These are phyloP conservation scores for Curvularia verruculosa DNA, from an alignment of 2,329 filamentous ascomycete genomes.

Conservation along the genomic window DNA sequence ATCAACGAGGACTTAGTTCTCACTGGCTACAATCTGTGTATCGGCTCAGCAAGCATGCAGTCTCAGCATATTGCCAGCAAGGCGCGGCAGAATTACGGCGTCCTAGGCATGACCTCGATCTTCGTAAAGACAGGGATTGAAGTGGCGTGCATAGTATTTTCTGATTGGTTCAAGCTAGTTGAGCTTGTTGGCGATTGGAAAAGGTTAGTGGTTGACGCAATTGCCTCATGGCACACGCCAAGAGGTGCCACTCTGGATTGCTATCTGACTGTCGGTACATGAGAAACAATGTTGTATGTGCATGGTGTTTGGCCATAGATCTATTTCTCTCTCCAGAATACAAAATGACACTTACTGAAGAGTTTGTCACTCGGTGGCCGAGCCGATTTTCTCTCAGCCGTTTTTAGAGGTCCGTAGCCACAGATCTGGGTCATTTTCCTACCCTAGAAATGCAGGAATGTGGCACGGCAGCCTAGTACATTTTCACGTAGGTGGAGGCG, in stretches of 20 bases:
- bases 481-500: neutral
- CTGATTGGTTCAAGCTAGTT: too few relatives aligned
- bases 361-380: too few relatives aligned
- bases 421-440: neutral
- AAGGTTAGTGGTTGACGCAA: neutral
- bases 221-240: neutral
- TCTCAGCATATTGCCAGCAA: too few relatives aligned
- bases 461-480: neutral
- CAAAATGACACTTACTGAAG: too few relatives aligned
- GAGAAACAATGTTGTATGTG: neutral
- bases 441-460: neutral
- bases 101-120: too few relatives aligned
- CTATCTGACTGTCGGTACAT: neutral
- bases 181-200: neutral
- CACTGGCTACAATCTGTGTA: too few relatives aligned
- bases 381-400: neutral
- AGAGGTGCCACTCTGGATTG: neutral
- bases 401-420: neutral
- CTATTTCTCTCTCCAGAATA: neutral
- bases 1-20: too few relatives aligned
- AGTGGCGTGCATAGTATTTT: too few relatives aligned
- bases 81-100: too few relatives aligned
- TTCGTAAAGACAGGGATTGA: too few relatives aligned
- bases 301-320: neutral
- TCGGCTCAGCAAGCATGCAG: too few relatives aligned